Evolutionary conservation across 179 eudicot species (phyloP), one percentile per base, ranked within the genome.

Genomic region (Camellia oleifera): DNA sequence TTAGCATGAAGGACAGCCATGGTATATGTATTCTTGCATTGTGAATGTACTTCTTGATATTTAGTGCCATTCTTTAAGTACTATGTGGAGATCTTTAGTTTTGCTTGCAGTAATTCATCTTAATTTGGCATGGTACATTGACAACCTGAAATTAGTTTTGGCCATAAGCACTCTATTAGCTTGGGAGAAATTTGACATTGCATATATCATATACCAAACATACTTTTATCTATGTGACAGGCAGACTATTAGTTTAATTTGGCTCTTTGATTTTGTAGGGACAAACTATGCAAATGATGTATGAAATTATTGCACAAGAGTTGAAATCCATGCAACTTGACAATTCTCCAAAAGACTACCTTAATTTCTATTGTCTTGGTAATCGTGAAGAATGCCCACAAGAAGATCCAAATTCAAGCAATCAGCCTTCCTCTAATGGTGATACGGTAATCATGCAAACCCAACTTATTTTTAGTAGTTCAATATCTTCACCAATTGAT

Each of bases 271-370:
- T 88, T 77, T 85, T 54, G 64, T 88, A 94, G 98, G 81, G 90
- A 76, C 97, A 93, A 84, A 94, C 98, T 66, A 91, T 94, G 92
- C 91, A 93, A 81, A 85, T 86, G 88, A 94, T 94, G 98, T 94
- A 94, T 69, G 86, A 85, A n/a, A 54, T 88, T 79, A 78, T 94
- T 78, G 98, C 97, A 0, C 76, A 76, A 69, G 97, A 93, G 83
- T 87, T 94, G 79, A 89, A 91, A 78, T 54, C 85, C 12, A 85
- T 85, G 94, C 82, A 83, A 40, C 85, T 82, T 60, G 69, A 48
- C 12, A 92, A 88, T 79, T 77, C 84, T 83, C 98, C 92, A 26
- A 83, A 82, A 50, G 96, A 94, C 86, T 94, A 94, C 84, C 79
- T 94, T 74, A 94, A 91, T 85, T 94, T 94, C 84, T 94, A 87